phyloP scores from a whole-genome alignment of 2,329 filamentous ascomycete genomes.

The Ceratocystis cubensis region DNA sequence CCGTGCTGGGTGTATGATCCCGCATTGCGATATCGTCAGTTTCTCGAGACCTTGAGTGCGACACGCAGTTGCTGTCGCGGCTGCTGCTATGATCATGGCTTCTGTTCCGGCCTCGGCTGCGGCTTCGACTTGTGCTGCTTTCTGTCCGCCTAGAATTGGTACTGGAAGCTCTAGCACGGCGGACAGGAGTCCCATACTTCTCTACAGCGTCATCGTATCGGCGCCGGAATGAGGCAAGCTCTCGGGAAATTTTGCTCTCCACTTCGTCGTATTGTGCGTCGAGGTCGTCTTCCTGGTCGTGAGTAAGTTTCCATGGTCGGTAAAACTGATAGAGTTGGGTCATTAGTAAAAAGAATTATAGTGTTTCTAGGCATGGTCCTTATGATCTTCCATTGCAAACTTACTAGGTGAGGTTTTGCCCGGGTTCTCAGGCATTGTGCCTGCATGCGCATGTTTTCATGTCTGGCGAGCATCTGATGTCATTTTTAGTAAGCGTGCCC shows the following conservation, averaged over 20 bases:
- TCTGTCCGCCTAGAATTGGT: not conserved
- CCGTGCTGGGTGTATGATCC: not conserved
- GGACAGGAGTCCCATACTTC: conserved; percentile 24
- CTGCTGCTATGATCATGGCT: not conserved
- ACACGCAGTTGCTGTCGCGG: not conserved
- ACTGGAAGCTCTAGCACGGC: not conserved
- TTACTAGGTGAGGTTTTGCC: conserved; percentile 59
- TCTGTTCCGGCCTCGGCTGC: not conserved
- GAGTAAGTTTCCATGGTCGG: conserved; percentile 64
- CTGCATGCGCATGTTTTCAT: conserved; percentile 56
- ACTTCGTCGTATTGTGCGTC: conserved; percentile 55
- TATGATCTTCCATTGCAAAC: not conserved
- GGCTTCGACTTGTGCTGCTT: conserved; percentile 19
- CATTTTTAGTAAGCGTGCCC: conserved; percentile 23
- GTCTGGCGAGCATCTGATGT: conserved; percentile 57
- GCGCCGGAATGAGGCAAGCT: conserved; percentile 51
- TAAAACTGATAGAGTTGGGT: conserved; percentile 51
- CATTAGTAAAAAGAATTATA: not conserved
- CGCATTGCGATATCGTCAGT: not conserved
- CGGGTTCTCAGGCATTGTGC: conserved; percentile 64
- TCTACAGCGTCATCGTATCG: conserved; percentile 32
- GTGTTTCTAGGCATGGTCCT: not conserved
- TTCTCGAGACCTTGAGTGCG: not conserved
- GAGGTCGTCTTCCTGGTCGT: conserved; percentile 57
- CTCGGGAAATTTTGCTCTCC: conserved; percentile 49